Evolutionary conservation across 2,329 filamentous ascomycete species (phyloP), one percentile per base, ranked within the genome.

Genomic region (Nannizzia gypsea): DNA sequence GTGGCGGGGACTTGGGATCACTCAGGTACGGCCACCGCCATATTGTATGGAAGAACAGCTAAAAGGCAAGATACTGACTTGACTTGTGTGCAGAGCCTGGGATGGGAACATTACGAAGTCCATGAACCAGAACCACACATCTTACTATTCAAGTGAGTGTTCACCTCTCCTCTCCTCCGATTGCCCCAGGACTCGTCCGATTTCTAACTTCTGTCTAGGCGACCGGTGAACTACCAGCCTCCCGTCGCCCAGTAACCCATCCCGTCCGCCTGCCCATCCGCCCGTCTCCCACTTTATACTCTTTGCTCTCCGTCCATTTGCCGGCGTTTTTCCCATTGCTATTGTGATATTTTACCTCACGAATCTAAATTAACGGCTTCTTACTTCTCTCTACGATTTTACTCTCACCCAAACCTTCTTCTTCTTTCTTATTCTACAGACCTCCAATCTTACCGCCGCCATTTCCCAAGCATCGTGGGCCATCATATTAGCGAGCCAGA

Each of bases 71-170:
- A 22, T 40, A 48, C 58, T 34, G 20, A 46, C 26, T n/a, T 46
- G 26, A 24, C 38, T 6, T 2, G n/a, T 2, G n/a, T 34, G 2
- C 17, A 97, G 91, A 97, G 92, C 79, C 80, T 99, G 69, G 93
- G 93, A 61, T 99, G 93, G 93, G 92, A 97, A 74, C 93, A 99
- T 75, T 99, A 99, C 73, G 93, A 99, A 75, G 93, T 99, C 59
- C 93, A 99, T 74, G 93, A 97, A 75, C 93, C 93, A 48, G 93
- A 99, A 77, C 93, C 93, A 65, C 93, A 99, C 74, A 99, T 99
- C 70, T 82, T 99, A 59, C 83, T 99, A 34, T 99, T 99, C 83
- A 99, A 99, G 92, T 61, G 59, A 57, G 58, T 59, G 20, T 44
- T 15, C 38, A 54, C 34, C 57, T 50, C 42, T 67, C 57, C 36